phyloP scores from a whole-genome alignment of 371 early-diverging fungal species.

The Dichotomocladium elegans region DNA sequence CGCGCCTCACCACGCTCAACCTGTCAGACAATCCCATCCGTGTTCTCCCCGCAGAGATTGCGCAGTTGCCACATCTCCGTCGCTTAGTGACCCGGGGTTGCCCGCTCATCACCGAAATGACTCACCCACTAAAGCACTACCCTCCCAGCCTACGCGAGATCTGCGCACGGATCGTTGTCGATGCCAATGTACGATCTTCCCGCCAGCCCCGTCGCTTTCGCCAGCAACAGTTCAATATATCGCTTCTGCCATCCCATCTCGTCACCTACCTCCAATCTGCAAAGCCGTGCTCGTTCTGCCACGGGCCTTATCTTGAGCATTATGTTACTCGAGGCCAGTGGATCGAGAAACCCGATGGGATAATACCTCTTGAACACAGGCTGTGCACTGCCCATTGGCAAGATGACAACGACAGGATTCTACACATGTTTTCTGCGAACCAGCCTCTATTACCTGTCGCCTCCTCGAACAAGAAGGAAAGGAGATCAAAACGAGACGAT shows the following conservation, averaged over 20 bases:
- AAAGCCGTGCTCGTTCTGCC: conserved; percentile 78
- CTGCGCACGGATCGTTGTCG: conserved; percentile 69
- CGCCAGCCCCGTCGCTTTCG: conserved; percentile 1
- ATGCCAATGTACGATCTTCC: conserved; percentile 27
- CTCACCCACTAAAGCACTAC: conserved; percentile 16
- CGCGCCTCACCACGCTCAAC: conserved; percentile 54
- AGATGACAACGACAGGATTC: conserved; percentile 60
- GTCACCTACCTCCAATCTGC: conserved; percentile 61
- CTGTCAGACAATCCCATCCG: conserved; percentile 63
- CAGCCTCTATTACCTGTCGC: background rate
- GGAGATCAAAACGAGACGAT: background rate
- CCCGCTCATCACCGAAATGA: conserved; percentile 28
- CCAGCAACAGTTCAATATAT: background rate
- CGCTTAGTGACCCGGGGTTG: conserved; percentile 55
- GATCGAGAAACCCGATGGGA: conserved; percentile 49
- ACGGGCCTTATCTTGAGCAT: conserved; percentile 81
- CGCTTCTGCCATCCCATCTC: conserved; percentile 43
- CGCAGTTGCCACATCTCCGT: conserved; percentile 61
- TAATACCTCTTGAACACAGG: conserved; percentile 66
- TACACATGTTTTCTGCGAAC: conserved; percentile 18
- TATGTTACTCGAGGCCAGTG: conserved; percentile 58
- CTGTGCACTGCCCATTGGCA: conserved; percentile 81
- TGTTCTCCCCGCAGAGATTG: conserved; percentile 71
- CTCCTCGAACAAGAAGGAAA: background rate
- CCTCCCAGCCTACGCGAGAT: conserved; percentile 67